These are phyloP conservation scores for Aethionema arabicum DNA, from an alignment of 345 rosid genomes.

Conservation along the genomic window DNA sequence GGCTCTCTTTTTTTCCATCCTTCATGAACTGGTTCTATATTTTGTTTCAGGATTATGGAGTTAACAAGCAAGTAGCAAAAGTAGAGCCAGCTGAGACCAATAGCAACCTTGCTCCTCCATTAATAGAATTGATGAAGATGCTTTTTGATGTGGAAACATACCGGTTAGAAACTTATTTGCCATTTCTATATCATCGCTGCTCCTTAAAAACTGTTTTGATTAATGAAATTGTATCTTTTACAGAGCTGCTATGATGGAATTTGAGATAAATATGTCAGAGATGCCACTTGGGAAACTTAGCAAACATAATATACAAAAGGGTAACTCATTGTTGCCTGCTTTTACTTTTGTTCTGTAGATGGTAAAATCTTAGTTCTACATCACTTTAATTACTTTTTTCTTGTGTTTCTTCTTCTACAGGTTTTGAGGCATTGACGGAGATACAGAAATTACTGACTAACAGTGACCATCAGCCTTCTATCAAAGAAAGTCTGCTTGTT, in stretches of 20 bases:
- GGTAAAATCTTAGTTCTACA: slow-evolving; percentile 12
- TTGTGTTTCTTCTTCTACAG: slow-evolving; percentile 39
- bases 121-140: slow-evolving; percentile 80
- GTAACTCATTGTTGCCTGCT: slow-evolving; percentile 37
- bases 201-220: slow-evolving; percentile 19
- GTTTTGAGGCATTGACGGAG: slow-evolving; percentile 91
- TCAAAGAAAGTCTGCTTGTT: slow-evolving; percentile 72
- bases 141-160: slow-evolving; percentile 93
- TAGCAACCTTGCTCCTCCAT: slow-evolving; percentile 67
- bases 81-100: slow-evolving; percentile 42
- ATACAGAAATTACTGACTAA: slow-evolving; percentile 71
- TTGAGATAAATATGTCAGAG: slow-evolving; percentile 93
- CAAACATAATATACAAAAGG: slow-evolving; percentile 81
- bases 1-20: slow-evolving; percentile 7
- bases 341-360: slow-evolving; percentile 1
- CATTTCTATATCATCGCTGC: slow-evolving; percentile 7
- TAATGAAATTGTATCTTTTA: slow-evolving; percentile 30
- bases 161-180: slow-evolving; percentile 43
- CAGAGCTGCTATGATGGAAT: slow-evolving; percentile 99
- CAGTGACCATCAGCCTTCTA: slow-evolving; percentile 43
- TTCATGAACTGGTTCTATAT: slow-evolving; percentile 5
- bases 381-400: slow-evolving; percentile 16
- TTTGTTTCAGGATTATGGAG: slow-evolving; percentile 81
- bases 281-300: slow-evolving; percentile 99
- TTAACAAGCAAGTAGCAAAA: slow-evolving; percentile 56